Conservation (phyloP, 805 yeast species). For the Pichia sporocuriosa region DNA sequence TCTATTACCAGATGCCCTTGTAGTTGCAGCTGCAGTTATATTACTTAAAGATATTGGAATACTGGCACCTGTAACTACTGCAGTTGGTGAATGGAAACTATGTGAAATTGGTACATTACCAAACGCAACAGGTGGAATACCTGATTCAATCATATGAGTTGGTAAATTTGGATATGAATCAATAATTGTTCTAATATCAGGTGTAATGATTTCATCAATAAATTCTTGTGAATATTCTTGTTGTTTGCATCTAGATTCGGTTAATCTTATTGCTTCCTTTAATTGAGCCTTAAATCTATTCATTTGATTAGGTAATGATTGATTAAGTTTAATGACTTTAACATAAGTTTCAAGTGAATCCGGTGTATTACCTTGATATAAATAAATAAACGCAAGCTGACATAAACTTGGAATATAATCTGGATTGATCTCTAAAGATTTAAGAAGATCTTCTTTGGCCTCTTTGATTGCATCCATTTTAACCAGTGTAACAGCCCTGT, state of each 20-base stretch:
- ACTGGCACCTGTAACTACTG: slow-evolving; percentile 14
- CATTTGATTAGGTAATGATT: slow-evolving; percentile 16
- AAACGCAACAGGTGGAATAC: slow-evolving; percentile 17
- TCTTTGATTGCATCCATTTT: slow-evolving; percentile 29
- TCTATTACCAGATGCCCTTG: not conserved
- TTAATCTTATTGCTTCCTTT: slow-evolving; percentile 23
- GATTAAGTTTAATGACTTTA: slow-evolving; percentile 25
- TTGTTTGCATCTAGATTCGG: slow-evolving; percentile 27
- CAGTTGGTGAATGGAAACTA: slow-evolving; percentile 3
- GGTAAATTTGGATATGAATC: slow-evolving; percentile 18
- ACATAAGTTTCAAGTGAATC: slow-evolving; percentile 33
- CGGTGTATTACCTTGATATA: slow-evolving; percentile 32
- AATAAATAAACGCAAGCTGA: slow-evolving; percentile 31
- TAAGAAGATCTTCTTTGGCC: slow-evolving; percentile 32
- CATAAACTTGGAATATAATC: slow-evolving; percentile 34
- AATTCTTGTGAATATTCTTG: slow-evolving; percentile 28
- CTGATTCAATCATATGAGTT: slow-evolving; percentile 9
- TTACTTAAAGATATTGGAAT: slow-evolving; percentile 2
- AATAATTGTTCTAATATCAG: slow-evolving; percentile 18
- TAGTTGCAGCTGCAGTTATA: not conserved
- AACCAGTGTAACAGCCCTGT: slow-evolving; percentile 36
- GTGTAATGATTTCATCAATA: slow-evolving; percentile 24
- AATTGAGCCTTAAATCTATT: slow-evolving; percentile 23
- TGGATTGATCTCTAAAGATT: slow-evolving; percentile 28
- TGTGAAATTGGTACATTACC: slow-evolving; percentile 12